Evolutionary conservation across 2,329 filamentous ascomycete species (phyloP), one percentile per base, ranked within the genome.

Genomic region (Dactylellina parvicollis): DNA sequence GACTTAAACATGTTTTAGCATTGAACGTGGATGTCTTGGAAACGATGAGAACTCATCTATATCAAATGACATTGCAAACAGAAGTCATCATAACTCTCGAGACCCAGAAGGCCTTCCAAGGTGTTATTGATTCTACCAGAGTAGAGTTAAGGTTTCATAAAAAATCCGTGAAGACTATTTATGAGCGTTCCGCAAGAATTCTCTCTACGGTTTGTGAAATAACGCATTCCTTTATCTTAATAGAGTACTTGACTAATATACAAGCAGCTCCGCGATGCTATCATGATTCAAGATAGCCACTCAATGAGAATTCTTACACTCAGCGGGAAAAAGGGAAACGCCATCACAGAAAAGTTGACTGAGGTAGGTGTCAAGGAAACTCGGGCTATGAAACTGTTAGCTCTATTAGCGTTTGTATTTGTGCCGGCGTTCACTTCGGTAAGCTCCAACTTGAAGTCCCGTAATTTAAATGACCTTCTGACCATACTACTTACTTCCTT

Each of bases 261-360:
- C 3, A n/a, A 3, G 12, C 10, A 52, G 47, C 47, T 52, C 47
- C 47, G 47, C 3, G 47, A 52, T 52, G 47, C 47, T 5, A 52
- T 52, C 4, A 52, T 16, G 2, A 52, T 52, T 3, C 47, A 52
- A 32, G 47, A 52, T n/a, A 52, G 47, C 47, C 47, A 52, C 4
- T 10, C 47, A 10, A 52, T 52, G 47, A 52, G 32, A 52, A 34
- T 16, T 10, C 26, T 52, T 5, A 24, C 47, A 16, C 4, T 52
- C 3, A n/a, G 8, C 14, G 16, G 47, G 16, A 52, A 52, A 9
- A 24, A 52, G n/a, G 47, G 22, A 9, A 52, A 52, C 16, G 14
- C 14, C 10, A n/a, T 16, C 10, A 34, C 47, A 5, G 47, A 52
- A 32, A 52, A 34, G 28, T n/a, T 52, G 9, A 52, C 24, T 3